These are phyloP conservation scores for Polyplosphaeria fusca DNA, from an alignment of 495 filamentous ascomycete genomes.

Conservation along the genomic window DNA sequence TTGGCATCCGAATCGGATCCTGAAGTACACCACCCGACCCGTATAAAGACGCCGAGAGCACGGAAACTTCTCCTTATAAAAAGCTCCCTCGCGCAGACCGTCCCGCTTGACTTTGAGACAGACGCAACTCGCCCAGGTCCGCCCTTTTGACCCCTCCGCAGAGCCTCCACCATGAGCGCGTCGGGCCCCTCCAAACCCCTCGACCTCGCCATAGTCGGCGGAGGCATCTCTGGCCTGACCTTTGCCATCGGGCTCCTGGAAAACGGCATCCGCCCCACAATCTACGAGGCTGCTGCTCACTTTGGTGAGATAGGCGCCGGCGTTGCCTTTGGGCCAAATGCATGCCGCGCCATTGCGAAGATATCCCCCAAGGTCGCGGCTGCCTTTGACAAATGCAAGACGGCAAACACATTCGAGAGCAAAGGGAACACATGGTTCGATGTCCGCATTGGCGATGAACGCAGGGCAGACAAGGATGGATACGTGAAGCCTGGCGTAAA, in stretches of 20 bases:
- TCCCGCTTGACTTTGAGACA: too few relatives aligned
- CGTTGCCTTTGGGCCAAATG: slow-evolving; percentile 59
- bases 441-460: slow-evolving; percentile 31
- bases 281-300: slow-evolving; percentile 31
- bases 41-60: too few relatives aligned
- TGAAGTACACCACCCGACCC: too few relatives aligned
- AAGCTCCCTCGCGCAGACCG: too few relatives aligned
- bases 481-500: slow-evolving; percentile 8
- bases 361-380: slow-evolving; percentile 50
- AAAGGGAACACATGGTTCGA: slow-evolving; percentile 32
- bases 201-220: slow-evolving; percentile 28
- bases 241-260: slow-evolving; percentile 26
- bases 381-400: slow-evolving; percentile 42
- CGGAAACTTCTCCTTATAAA: too few relatives aligned
- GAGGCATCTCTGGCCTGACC: slow-evolving; percentile 27
- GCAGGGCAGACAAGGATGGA: slow-evolving; percentile 28
- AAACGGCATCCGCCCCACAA: slow-evolving; percentile 16
- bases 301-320: slow-evolving; percentile 58
- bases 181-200: slow-evolving; percentile 12
- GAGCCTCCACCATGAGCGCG: too few relatives aligned
- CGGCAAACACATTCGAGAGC: slow-evolving; percentile 30
- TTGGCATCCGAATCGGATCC: too few relatives aligned
- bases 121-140: too few relatives aligned
- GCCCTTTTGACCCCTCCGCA: too few relatives aligned
- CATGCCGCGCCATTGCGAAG: slow-evolving; percentile 53